Conservation (phyloP, 306 rosid genomes). For the Vachellia pachyceras region DNA sequence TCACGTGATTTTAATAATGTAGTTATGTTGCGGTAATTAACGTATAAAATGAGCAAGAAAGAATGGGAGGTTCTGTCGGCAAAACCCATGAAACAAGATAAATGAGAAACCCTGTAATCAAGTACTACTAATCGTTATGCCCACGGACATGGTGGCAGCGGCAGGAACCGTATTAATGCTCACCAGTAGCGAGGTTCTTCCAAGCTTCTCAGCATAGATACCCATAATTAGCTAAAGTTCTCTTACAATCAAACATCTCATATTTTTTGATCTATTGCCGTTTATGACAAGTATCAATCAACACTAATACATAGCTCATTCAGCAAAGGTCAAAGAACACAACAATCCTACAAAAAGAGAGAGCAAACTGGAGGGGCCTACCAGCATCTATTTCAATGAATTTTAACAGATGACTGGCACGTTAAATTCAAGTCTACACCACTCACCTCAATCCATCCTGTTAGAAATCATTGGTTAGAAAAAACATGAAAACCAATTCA, state of each 20-base stretch:
- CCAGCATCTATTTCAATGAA: neutral
- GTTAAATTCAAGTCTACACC: neutral
- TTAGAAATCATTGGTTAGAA: neutral
- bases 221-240: neutral
- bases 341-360: too few relatives aligned
- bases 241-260: slow-evolving; percentile 1
- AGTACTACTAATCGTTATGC: neutral
- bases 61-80: neutral
- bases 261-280: neutral
- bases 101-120: neutral
- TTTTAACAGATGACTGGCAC: neutral
- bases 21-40: neutral
- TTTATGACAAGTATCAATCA: neutral
- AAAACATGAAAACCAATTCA: neutral
- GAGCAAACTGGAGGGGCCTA: too few relatives aligned
- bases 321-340: too few relatives aligned
- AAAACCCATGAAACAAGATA: neutral
- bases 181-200: neutral
- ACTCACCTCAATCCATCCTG: neutral
- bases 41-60: neutral
- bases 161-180: neutral
- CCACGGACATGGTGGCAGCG: neutral
- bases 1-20: neutral
- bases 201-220: neutral
- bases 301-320: neutral